phyloP scores from a whole-genome alignment of 2,329 filamentous ascomycete genomes.

The Lithohypha guttulata region DNA sequence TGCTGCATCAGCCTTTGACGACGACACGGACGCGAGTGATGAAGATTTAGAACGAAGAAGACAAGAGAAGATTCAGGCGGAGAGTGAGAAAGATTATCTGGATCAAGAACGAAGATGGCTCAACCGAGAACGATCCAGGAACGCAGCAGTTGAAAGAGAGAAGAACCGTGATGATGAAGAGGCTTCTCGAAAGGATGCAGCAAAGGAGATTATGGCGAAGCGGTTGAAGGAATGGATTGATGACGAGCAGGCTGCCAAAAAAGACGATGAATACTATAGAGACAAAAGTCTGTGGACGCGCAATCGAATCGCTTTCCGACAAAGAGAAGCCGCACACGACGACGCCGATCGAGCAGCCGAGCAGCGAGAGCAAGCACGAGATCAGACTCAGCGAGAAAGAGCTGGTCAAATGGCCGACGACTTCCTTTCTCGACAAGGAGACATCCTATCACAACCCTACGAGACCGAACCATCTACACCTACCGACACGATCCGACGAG shows the following conservation, averaged over 20 bases:
- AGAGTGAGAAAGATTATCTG: constrained; percentile 68
- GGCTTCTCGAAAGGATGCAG: constrained; percentile 51
- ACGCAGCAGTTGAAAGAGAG: constrained; percentile 76
- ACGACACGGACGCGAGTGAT: constrained; percentile 80
- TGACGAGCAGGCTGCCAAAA: constrained; percentile 64
- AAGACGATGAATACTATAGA: constrained; percentile 70
- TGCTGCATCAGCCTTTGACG: constrained; percentile 51
- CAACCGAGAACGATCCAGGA: constrained; percentile 73
- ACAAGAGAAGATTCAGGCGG: constrained; percentile 58
- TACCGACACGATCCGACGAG: constrained; percentile 32
- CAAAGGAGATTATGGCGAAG: constrained; percentile 57
- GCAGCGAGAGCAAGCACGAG: constrained; percentile 59
- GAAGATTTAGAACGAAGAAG: constrained; percentile 69
- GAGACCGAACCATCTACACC: constrained; percentile 49
- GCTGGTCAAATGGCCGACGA: constrained; percentile 78
- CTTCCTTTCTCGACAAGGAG: constrained; percentile 66
- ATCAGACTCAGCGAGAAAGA: constrained; percentile 62
- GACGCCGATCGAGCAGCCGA: constrained; percentile 74
- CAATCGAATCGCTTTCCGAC: constrained; percentile 62
- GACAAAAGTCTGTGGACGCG: constrained; percentile 78
- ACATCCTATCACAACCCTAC: background rate
- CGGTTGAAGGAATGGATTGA: constrained; percentile 79
- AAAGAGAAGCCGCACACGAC: constrained; percentile 64
- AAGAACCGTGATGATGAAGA: constrained; percentile 70
- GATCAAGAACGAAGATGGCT: constrained; percentile 86